Evolutionary conservation across 495 filamentous ascomycete species (phyloP).

Genomic region (Talaromyces nanjingensis): DNA sequence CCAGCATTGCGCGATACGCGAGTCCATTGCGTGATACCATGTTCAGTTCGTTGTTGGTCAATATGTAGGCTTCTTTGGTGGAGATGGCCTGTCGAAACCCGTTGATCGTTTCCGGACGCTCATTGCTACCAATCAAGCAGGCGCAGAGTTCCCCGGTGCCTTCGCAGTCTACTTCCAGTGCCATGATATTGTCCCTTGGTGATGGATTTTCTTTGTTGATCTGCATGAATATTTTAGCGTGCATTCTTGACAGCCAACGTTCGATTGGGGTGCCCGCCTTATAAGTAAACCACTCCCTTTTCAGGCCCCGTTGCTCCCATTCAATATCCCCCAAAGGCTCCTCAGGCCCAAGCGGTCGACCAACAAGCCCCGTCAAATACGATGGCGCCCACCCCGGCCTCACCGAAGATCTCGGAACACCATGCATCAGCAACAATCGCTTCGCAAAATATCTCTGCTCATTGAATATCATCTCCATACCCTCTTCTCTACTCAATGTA

Average conservation of each 20-base stretch:
- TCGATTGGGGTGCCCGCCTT: neutral
- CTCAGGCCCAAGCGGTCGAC: neutral
- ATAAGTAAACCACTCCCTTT: neutral
- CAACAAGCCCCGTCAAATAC: neutral
- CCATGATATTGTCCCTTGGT: neutral
- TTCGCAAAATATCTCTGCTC: neutral
- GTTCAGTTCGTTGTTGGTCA: neutral
- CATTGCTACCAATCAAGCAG: neutral
- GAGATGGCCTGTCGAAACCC: neutral
- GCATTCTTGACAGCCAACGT: neutral
- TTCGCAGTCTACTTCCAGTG: neutral
- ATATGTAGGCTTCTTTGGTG: neutral
- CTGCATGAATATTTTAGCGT: neutral
- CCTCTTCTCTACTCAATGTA: neutral
- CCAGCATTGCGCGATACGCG: neutral
- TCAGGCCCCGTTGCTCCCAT: neutral
- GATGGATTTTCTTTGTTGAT: neutral
- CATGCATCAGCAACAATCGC: slow-evolving; percentile 1
- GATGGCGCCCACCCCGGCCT: neutral
- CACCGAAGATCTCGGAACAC: neutral
- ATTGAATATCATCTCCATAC: neutral
- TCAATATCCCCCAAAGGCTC: neutral
- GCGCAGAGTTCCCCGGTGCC: neutral
- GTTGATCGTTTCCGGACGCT: neutral
- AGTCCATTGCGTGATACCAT: neutral